Evolutionary conservation across 306 rosid genomes (phyloP), one percentile per base, ranked within the genome.

Genomic region (Quercus parvula): DNA sequence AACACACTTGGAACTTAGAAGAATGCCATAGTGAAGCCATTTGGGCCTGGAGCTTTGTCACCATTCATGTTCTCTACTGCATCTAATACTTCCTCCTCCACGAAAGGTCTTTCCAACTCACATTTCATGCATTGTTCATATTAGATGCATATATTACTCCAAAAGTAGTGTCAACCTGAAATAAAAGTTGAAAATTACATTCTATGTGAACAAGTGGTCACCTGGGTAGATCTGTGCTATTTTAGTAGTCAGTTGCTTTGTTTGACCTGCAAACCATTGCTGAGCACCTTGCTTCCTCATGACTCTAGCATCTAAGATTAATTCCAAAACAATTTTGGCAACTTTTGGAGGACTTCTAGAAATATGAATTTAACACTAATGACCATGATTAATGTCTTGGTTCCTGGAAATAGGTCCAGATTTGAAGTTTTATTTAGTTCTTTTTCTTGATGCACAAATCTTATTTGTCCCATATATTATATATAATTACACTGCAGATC

Each of bases 401-500:
- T 31, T 19, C 28, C 8, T 35, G 25, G 6, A 33, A n/a, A 38
- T 35, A n/a, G 22, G 28, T 8, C 52, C 28, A 71, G 11, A n/a
- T 71, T 41, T n/a, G 27, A 24, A 64, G 14, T 64, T 17, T 64
- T 64, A 9, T 64, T 30, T 64, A 28, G 4, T 75, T n/a, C 68
- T 56, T 79, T 70, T 77, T 31, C 18, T 64, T 35, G 66, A 72
- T 73, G 61, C 75, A 1, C 54, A 71, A 56, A 18, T 33, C 79
- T 19, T 81, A n/a, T 73, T 73, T 68, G 27, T 55, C 59, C 71
- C 35, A 66, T 70, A 15, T 38, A 76, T 84, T 72, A 55, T 27
- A 55, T 27, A 17, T 66, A 28, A 74, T 27, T 58, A 6, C 82
- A 58, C 66, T 90, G 89, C 89, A 95, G 99, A 88, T 93, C 71